Conservation (phyloP, 805 yeast genomes). For the Wickerhamiella bombiphila region DNA sequence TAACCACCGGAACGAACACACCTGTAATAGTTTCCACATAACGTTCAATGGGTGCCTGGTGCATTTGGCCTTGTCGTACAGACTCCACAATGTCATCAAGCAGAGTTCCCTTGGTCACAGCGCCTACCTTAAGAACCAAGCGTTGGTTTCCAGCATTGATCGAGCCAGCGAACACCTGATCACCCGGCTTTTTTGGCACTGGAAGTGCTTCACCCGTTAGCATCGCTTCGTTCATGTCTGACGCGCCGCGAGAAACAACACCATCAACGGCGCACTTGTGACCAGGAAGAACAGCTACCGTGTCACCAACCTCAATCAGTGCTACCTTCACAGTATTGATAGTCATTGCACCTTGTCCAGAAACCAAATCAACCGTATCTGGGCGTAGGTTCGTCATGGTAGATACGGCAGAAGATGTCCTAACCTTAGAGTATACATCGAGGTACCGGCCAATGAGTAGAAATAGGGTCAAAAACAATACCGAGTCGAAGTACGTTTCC, state of each 20-base stretch:
- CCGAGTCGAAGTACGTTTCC: conserved; percentile 66
- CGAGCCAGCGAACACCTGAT: conserved; percentile 60
- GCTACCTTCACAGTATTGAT: conserved; percentile 18
- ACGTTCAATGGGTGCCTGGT: conserved; percentile 59
- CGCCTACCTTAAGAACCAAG: conserved; percentile 39
- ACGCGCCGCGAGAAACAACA: conserved; percentile 49
- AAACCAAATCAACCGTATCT: conserved; percentile 24
- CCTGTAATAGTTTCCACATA: conserved; percentile 56
- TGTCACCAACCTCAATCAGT: conserved; percentile 75
- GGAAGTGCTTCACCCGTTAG: conserved; percentile 74
- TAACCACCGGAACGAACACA: conserved; percentile 57
- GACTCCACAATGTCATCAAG: conserved; percentile 55
- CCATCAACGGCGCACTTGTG: conserved; percentile 59
- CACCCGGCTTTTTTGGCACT: conserved; percentile 42
- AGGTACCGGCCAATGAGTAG: conserved; percentile 54
- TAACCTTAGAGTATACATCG: conserved; percentile 50
- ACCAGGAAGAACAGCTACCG: conserved; percentile 32
- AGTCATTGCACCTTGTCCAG: conserved; percentile 7
- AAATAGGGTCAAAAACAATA: conserved; percentile 60
- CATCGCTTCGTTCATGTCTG: conserved; percentile 80
- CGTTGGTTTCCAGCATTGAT: conserved; percentile 45
- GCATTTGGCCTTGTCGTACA: conserved; percentile 59
- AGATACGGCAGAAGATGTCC: conserved; percentile 52
- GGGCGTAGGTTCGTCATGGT: conserved; percentile 39
- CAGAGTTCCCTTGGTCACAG: conserved; percentile 49